Base-by-base conservation (phyloP, 805 yeast genomes). In the Yarrowia keelungensis region DNA sequence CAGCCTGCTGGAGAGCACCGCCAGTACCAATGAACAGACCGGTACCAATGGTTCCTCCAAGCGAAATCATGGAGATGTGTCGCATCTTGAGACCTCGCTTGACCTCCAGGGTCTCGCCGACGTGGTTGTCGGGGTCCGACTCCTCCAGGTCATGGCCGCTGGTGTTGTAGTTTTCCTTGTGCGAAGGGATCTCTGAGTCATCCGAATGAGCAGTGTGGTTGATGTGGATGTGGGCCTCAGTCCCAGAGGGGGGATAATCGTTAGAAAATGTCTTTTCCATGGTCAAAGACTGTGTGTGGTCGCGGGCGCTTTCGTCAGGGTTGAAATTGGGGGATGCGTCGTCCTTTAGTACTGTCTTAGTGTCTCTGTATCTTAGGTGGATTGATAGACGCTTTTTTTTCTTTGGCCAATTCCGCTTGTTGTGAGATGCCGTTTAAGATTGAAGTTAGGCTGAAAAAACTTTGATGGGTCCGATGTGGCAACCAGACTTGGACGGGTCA, bases 21-120 rank as follows among this genome's bases (percentile, higher is more conserved):
- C 92, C 92, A 69, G 89, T 88, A 35, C 91, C 84, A 5, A 89
- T 92, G 72, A 90, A 90, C 8, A 90, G 79, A 9, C 90, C 94
- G 1, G 94, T 88, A 47, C 96, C 96, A 71, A 90, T 89, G 47
- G 91, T 88, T 66, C 94, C 95, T 19, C 94, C 92, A 32, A 91
- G 87, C 12, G 91, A 89, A 70, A 91, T 87, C 67, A 91, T 81
- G 74, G 90, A 92, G 35, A 91, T 87, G 78, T 92, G 97, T 69
- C 97, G 81, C 67, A 87, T 86, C 70, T 82, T 79, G 68, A 90
- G 80, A 8, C 68, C 68, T 41, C 68, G 68, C 50, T 43, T 39
- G 50, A 65, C 61, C 51, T 65, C 68, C 26, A 62, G 67, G 9
- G 67, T 62, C 47, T 62, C 67, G 26, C 67, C 67, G 16, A 47